Evolutionary conservation across 169 alveolate genomes (phyloP).

Genomic region (Plasmodium vinckei): DNA sequence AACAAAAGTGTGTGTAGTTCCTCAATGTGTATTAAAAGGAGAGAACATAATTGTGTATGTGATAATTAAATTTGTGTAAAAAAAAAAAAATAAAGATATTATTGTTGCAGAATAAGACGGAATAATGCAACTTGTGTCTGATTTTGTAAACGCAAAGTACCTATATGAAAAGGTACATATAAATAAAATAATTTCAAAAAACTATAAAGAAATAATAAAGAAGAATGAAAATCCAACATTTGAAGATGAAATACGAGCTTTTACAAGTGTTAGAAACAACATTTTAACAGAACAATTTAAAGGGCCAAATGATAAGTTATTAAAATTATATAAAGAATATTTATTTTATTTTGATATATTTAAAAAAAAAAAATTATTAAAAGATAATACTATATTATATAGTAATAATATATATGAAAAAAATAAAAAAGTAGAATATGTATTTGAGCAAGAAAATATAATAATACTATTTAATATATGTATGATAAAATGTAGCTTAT

Average conservation of each 20-base stretch:
- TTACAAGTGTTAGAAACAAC: slow-evolving; percentile 17
- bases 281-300: slow-evolving; percentile 33
- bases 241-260: slow-evolving; percentile 37
- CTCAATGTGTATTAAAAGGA: too few species aligned
- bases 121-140: slow-evolving; percentile 66
- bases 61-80: too few species aligned
- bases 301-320: slow-evolving; percentile 9
- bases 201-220: slow-evolving; percentile 16
- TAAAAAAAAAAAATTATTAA: slow-evolving; percentile 36
- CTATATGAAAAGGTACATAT: slow-evolving; percentile 38
- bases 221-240: neutral
- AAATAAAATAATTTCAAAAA: slow-evolving; percentile 27
- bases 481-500: slow-evolving; percentile 15
- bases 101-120: neutral
- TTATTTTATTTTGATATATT: slow-evolving; percentile 73
- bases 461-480: slow-evolving; percentile 50
- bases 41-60: too few species aligned
- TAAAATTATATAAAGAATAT: slow-evolving; percentile 71
- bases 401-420: slow-evolving; percentile 55
- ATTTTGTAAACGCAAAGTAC: slow-evolving; percentile 43
- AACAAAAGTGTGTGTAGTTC: too few species aligned
- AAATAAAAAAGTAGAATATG: slow-evolving; percentile 54
- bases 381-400: slow-evolving; percentile 18
- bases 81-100: too few species aligned
- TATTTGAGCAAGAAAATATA: slow-evolving; percentile 42